A percentile compares a stretch with the other conserved stretches of the same genome.
These are phyloP conservation scores for Mortierella sp. DNA, from an alignment of 371 early-diverging fungal genomes.

Conservation along the genomic window DNA sequence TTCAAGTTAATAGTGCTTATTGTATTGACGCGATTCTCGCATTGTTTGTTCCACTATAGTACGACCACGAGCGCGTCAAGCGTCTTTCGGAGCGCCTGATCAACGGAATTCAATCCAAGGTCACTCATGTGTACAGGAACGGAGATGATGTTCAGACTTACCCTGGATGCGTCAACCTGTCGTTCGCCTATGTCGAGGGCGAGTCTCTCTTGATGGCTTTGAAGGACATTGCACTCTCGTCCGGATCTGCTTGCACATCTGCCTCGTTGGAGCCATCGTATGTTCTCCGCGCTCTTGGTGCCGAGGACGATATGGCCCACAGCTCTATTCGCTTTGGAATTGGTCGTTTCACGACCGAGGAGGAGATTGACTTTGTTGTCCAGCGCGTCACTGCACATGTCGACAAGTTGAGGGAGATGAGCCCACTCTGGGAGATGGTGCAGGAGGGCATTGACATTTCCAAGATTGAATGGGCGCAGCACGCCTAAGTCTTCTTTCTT, in stretches of 20 bases:
- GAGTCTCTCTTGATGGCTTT: slow-evolving; percentile 99
- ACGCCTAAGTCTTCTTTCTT: slow-evolving; percentile 27
- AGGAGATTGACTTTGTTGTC: slow-evolving; percentile 95
- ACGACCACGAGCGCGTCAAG: slow-evolving; percentile 84
- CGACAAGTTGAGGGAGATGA: slow-evolving; percentile 95
- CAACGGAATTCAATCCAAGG: slow-evolving; percentile 81
- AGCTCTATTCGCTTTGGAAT: slow-evolving; percentile 99
- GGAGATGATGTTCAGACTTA: slow-evolving; percentile 89
- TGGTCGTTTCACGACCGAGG: slow-evolving; percentile 98
- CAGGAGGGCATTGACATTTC: slow-evolving; percentile 57
- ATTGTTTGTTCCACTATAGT: slow-evolving; percentile 61
- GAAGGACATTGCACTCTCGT: slow-evolving; percentile 98
- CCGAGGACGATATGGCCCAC: slow-evolving; percentile 99
- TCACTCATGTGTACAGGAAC: slow-evolving; percentile 90
- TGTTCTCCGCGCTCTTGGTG: slow-evolving; percentile 98
- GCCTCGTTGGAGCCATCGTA: slow-evolving; percentile 99
- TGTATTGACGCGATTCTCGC: not conserved
- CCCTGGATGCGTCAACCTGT: slow-evolving; percentile 98
- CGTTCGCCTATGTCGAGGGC: slow-evolving; percentile 99
- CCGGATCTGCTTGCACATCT: slow-evolving; percentile 99
- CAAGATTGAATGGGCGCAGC: slow-evolving; percentile 59
- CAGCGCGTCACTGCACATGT: slow-evolving; percentile 93
- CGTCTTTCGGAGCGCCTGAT: slow-evolving; percentile 86
- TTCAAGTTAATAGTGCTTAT: not conserved
- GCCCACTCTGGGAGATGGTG: slow-evolving; percentile 99